Base-by-base conservation (phyloP, 2,329 filamentous ascomycete genomes). In the Aspergillus udagawae region DNA sequence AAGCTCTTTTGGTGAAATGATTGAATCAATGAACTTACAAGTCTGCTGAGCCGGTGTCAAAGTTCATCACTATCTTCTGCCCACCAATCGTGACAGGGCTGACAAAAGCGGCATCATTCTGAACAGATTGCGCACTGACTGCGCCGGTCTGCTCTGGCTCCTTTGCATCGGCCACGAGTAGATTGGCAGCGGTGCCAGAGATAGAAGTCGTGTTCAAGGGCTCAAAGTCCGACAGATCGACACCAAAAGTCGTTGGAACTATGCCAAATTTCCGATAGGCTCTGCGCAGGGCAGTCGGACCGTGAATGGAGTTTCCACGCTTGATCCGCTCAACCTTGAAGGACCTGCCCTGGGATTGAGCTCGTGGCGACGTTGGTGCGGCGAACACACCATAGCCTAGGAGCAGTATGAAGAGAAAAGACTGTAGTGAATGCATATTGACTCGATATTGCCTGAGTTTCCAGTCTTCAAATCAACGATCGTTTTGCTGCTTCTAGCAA, bases 11-110 rank as follows among this genome's bases (percentile, higher is more conserved):
- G 14, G 23, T 17, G n/a, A 4, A n/a, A 17, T n/a, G 21, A 53
- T 41, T 2, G 20, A 7, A 25, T 1, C 12, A 8, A 52, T 21
- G 14, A 0, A 70, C 82, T 69, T 79, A 85, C 77, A 90, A 80
- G 72, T 91, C 88, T 12, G 88, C 83, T 1, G 87, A 90, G 56
- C 88, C 88, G n/a, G 86, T 88, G 73, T 91, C 88, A 68, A 91
- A 89, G 70, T 90, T 84, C 69, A 91, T 75, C 67, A 86, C 84
- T 56, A 91, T 66, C 4, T 79, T 82, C 74, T 91, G 88, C 4
- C 85, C 86, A 58, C 88, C 88, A 61, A 91, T 82, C n/a, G 70
- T 81, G 53, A 91, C 85, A 0, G 86, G 86, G 0, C 86, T 83
- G 12, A 92, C 80, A 66, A 90, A 92, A 58, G 90, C 85, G 50